These are phyloP conservation scores for Piper betle DNA, from an alignment of 164 flowering plant species.

Conservation along the genomic window DNA sequence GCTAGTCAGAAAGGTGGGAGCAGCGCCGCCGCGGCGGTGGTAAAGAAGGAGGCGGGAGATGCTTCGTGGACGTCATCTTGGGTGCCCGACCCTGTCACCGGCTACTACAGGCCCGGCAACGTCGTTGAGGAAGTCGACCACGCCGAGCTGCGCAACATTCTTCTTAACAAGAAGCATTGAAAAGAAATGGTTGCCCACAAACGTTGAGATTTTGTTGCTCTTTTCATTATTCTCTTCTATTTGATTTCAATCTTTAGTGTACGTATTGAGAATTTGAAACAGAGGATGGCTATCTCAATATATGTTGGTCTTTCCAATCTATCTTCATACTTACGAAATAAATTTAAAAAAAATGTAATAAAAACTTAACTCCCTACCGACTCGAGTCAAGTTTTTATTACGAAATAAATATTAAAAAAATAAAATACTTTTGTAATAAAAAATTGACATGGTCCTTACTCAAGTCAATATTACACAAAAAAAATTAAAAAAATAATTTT, in stretches of 20 bases:
- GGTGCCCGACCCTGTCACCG: slow-evolving; percentile 6
- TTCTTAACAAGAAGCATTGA: background rate
- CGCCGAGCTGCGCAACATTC: background rate
- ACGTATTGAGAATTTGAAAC: too few relatives aligned
- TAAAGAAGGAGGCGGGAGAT: background rate
- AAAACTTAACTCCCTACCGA: too few relatives aligned
- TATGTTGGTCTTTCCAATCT: too few relatives aligned
- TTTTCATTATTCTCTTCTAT: too few relatives aligned
- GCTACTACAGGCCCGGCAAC: slow-evolving; percentile 2
- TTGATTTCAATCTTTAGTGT: background rate
- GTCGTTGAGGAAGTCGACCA: background rate
- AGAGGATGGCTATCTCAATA: background rate
- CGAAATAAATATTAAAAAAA: too few relatives aligned
- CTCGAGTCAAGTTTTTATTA: too few relatives aligned
- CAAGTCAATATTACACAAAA: too few relatives aligned
- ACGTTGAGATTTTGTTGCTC: background rate
- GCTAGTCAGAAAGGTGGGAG: background rate
- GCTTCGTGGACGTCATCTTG: background rate
- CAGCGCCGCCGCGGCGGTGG: background rate
- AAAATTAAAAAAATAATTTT: too few relatives aligned
- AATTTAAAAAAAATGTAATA: too few relatives aligned
- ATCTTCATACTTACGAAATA: too few relatives aligned
- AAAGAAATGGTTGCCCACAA: background rate
- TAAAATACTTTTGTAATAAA: too few relatives aligned
- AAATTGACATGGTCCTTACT: too few relatives aligned